Percentiles rank a stretch among this genome's conserved stretches.
These are phyloP conservation scores for Colletotrichum endophyticum DNA, from an alignment of 2,329 filamentous ascomycete species.

Conservation along the genomic window DNA sequence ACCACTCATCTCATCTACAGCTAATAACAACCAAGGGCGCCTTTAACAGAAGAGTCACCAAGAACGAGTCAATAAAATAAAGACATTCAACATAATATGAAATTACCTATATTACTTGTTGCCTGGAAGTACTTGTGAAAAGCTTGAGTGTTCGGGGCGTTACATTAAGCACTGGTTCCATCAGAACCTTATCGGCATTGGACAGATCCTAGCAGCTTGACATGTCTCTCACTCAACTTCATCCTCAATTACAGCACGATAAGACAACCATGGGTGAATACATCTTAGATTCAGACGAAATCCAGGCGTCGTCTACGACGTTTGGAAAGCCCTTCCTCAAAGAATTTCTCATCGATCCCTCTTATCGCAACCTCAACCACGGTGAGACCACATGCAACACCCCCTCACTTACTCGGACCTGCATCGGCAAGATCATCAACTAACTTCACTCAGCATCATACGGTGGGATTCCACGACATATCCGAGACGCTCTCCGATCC, in stretches of 20 bases:
- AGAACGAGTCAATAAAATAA: background rate
- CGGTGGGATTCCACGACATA: conserved; percentile 71
- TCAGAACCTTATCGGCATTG: background rate
- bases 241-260: background rate
- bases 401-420: background rate
- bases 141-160: background rate
- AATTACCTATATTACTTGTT: background rate
- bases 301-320: background rate
- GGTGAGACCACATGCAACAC: conserved; percentile 48
- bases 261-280: background rate
- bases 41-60: background rate
- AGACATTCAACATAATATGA: background rate
- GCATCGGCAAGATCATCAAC: conserved; percentile 12
- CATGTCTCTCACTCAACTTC: background rate
- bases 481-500: conserved; percentile 64
- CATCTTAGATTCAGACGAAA: background rate
- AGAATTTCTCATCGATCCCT: conserved; percentile 72
- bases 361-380: conserved; percentile 80
- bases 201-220: background rate
- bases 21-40: background rate
- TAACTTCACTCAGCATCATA: conserved; percentile 67
- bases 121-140: background rate
- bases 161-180: background rate
- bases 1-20: background rate
- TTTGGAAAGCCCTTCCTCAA: conserved; percentile 53